Conservation (phyloP, 2,329 filamentous ascomycete species). For the Claviceps quebecensis region DNA sequence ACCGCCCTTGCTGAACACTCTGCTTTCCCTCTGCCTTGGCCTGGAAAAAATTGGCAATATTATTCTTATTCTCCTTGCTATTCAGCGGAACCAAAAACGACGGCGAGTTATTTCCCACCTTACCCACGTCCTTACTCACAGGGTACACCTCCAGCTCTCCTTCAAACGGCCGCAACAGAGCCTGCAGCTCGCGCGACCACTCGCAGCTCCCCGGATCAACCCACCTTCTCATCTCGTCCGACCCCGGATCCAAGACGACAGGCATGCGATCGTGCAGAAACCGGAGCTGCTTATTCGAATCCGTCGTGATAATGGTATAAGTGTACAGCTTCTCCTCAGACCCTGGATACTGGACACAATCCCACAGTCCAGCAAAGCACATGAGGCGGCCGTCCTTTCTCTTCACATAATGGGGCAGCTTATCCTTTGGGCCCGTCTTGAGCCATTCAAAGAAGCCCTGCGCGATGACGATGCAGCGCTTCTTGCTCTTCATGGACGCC, state of each 20-base stretch:
- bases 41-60: conserved; percentile 89
- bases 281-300: conserved; percentile 65
- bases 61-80: conserved; percentile 78
- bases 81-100: conserved; percentile 70
- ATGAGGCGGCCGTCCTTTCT: conserved; percentile 71
- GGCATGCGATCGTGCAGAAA: conserved; percentile 96
- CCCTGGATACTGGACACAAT: conserved; percentile 57
- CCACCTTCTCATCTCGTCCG: conserved; percentile 57
- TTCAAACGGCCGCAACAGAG: conserved; percentile 61
- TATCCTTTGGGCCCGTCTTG: conserved; percentile 62
- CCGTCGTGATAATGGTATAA: conserved; percentile 88
- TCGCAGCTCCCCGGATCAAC: conserved; percentile 56
- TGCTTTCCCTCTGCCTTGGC: conserved; percentile 19
- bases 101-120: conserved; percentile 82
- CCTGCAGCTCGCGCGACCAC: conserved; percentile 70
- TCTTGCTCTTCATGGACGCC: conserved; percentile 78
- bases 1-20: too few species aligned
- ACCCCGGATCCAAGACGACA: conserved; percentile 69
- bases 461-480: conserved; percentile 75
- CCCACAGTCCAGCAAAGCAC: conserved; percentile 87
- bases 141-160: conserved; percentile 75
- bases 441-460: conserved; percentile 97
- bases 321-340: conserved; percentile 59
- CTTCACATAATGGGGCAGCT: conserved; percentile 72
- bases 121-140: conserved; percentile 80